These are phyloP conservation scores for Poa pratensis DNA, from an alignment of 176 grass and related monocot species.

Conservation along the genomic window DNA sequence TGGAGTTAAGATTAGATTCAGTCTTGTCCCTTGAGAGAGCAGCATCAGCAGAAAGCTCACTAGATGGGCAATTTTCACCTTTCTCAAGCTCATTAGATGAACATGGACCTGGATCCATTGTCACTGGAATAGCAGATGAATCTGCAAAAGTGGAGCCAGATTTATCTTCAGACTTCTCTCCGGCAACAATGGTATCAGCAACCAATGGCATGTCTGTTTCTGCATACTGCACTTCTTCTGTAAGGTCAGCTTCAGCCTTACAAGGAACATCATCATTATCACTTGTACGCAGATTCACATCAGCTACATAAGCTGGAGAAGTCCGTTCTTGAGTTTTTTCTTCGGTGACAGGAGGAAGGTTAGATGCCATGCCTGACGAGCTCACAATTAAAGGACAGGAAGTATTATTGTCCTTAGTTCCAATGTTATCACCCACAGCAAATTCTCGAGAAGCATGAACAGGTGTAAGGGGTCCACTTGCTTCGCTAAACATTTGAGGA, in stretches of 20 bases:
- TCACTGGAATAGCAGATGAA: constrained; percentile 36
- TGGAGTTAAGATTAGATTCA: constrained; percentile 31
- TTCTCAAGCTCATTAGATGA: constrained; percentile 42
- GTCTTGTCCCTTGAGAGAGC: not conserved
- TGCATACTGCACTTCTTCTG: constrained; percentile 43
- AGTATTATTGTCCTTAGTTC: constrained; percentile 40
- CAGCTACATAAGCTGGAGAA: constrained; percentile 27
- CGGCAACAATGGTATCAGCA: constrained; percentile 36
- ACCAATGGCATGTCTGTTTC: constrained; percentile 29
- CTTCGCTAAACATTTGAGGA: constrained; percentile 33
- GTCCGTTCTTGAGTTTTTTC: constrained; percentile 41
- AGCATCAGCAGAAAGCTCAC: constrained; percentile 41
- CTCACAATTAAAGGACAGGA: constrained; percentile 24
- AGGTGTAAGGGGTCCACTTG: constrained; percentile 39
- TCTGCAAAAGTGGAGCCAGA: constrained; percentile 34
- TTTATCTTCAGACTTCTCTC: constrained; percentile 47
- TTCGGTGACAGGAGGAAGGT: constrained; percentile 35
- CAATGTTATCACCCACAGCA: constrained; percentile 15
- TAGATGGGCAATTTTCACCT: constrained; percentile 32
- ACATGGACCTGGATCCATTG: constrained; percentile 41
- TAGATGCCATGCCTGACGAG: constrained; percentile 25
- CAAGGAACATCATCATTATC: constrained; percentile 40
- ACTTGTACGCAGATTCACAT: constrained; percentile 35
- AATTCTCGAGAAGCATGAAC: constrained; percentile 44
- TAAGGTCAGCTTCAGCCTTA: constrained; percentile 38